phyloP scores from a whole-genome alignment of 176 grass and related monocot genomes.

The Oryza glumipatula region DNA sequence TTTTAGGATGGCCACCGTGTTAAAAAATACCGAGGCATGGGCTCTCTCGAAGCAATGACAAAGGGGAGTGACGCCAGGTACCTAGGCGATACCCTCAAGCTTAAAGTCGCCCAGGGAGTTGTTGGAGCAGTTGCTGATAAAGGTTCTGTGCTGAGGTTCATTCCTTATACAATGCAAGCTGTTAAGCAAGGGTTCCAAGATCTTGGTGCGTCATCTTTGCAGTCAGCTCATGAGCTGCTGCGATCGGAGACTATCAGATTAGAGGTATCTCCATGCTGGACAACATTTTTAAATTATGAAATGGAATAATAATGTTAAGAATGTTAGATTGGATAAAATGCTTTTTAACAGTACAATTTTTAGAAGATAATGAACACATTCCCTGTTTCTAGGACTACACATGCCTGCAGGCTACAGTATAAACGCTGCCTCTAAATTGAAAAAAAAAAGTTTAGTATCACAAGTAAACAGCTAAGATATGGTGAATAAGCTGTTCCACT shows the following conservation, averaged over 20 bases:
- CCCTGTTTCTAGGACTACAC: neutral
- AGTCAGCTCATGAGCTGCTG: conserved; percentile 81
- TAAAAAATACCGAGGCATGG: conserved; percentile 98
- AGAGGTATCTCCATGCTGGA: conserved; percentile 59
- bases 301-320: neutral
- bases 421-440: too few species aligned
- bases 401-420: too few species aligned
- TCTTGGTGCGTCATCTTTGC: conserved; percentile 83
- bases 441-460: too few species aligned
- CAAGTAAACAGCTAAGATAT: too few species aligned
- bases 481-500: neutral
- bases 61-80: conserved; percentile 94
- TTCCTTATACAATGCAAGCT: conserved; percentile 97
- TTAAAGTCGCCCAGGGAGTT: conserved; percentile 91
- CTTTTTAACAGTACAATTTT: neutral
- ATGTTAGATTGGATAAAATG: conserved; percentile 14
- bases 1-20: conserved; percentile 69
- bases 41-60: conserved; percentile 92
- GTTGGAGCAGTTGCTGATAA: conserved; percentile 95
- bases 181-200: conserved; percentile 98
- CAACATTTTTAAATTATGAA: neutral
- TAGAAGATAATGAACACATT: neutral
- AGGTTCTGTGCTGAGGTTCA: conserved; percentile 89
- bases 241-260: conserved; percentile 66
- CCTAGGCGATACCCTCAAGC: conserved; percentile 89